These are phyloP conservation scores for Exophiala calicioides DNA, from an alignment of 2,329 filamentous ascomycete species.

Conservation along the genomic window DNA sequence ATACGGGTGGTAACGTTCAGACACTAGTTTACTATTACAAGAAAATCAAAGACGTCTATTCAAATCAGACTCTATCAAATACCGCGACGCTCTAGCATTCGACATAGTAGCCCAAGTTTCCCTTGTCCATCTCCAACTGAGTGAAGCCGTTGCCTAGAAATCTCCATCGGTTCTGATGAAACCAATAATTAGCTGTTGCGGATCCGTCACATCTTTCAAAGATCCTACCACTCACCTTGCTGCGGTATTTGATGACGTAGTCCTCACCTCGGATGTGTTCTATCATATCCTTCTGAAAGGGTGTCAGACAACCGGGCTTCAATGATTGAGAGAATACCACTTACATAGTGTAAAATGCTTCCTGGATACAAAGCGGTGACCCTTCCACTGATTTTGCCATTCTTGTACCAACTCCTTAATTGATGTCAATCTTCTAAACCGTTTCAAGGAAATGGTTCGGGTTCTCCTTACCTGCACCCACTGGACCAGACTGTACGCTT, in stretches of 20 bases:
- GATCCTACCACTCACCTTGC: conserved; percentile 19
- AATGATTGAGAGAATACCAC: background rate
- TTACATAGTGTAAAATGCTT: conserved; percentile 31
- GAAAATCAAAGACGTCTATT: no score
- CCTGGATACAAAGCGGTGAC: conserved; percentile 52
- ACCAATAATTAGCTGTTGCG: background rate
- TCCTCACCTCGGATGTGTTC: conserved; percentile 45
- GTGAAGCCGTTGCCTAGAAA: conserved; percentile 55
- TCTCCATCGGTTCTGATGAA: conserved; percentile 43
- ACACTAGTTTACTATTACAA: no score
- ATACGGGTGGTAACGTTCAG: no score
- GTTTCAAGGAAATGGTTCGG: no score
- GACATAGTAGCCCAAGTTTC: conserved; percentile 16
- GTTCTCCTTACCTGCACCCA: conserved; percentile 17
- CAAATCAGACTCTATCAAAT: no score
- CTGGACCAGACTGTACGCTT: conserved; percentile 33
- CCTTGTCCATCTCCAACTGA: conserved; percentile 34
- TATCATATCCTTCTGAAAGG: conserved; percentile 19
- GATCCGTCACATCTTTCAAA: background rate
- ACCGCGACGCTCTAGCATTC: conserved; percentile 5
- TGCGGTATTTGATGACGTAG: conserved; percentile 50
- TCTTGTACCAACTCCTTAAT: conserved; percentile 54
- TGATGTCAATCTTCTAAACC: background rate
- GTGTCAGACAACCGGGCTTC: background rate
- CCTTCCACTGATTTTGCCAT: conserved; percentile 44